Evolutionary conservation across 1,139 yeast genomes (phyloP), one percentile per base, ranked within the genome.

Genomic region (Debaryomyces sp.): DNA sequence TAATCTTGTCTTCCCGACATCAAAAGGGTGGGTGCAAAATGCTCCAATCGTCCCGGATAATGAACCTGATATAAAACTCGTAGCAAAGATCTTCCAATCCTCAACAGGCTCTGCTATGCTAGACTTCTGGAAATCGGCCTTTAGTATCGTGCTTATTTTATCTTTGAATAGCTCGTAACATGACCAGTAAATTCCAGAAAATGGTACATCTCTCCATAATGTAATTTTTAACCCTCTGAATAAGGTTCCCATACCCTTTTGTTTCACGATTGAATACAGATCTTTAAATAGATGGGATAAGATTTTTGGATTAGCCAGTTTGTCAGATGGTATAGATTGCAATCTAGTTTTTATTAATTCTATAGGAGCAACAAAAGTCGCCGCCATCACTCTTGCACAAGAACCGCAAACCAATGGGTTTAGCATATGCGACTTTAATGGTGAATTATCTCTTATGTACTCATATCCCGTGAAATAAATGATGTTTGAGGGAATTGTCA

Each of bases 141-240:
- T 59, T 18, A 74, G 52, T 0, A 54, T 37, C 0, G 40, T 44
- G 6, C 70, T 62, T 7, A 75, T 55, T 23, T 57, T 54, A n/a
- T 48, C 50, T 51, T 75, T 75, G 52, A 64, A 64, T 13, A 54
- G 50, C 61, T 89, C 96, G 63, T 89, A 89, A 6, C 89, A 81
- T 5, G 91, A 82, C 99, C 99, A 94, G 67, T 94, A 94, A 3
- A 94, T 84, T 1, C 96, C 97, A 49, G 96, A 87, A 64, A 94
- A 94, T 2, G 99, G 99, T 0, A 92, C 98, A 64, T 94, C 99
- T 66, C 99, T 77, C 97, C 97, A 92, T 22, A 94, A 74, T 0
- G 99, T 94, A 44, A 94, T 77, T 40, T 87, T 84, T 32, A 95
- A 71, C 0, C 99, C 99, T 48, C 86, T 85, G 77, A 91, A 94